A percentile compares a stretch with the other conserved stretches of the same genome.
These are phyloP conservation scores for Trypanosoma brucei DNA, from an alignment of 208 protist genomes.

Conservation along the genomic window DNA sequence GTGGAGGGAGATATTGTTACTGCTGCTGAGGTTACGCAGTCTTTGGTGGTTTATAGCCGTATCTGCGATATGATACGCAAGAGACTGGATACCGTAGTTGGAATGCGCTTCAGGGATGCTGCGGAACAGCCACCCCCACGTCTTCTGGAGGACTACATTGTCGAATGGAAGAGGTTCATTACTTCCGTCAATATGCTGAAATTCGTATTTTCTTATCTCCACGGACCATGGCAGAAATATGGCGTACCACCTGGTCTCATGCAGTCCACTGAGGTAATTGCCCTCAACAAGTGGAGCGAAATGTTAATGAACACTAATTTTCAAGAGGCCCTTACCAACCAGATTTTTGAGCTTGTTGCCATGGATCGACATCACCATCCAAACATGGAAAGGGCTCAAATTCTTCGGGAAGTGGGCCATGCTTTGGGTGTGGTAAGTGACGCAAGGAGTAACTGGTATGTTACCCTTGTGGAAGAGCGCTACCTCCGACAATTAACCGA, in stretches of 20 bases:
- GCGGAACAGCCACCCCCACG: constrained; percentile 14
- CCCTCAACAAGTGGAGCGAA: constrained; percentile 57
- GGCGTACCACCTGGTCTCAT: constrained; percentile 70
- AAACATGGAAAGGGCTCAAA: constrained; percentile 38
- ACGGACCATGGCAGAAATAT: constrained; percentile 78
- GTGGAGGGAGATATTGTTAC: constrained; percentile 37
- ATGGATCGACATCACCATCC: constrained; percentile 28
- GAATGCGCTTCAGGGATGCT: constrained; percentile 22
- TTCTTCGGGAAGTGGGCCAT: constrained; percentile 59
- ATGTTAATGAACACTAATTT: constrained; percentile 30
- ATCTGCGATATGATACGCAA: constrained; percentile 68
- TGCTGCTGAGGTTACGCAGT: constrained; percentile 61
- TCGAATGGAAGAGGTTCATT: constrained; percentile 63
- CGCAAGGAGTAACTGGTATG: constrained; percentile 42
- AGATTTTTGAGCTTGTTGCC: constrained; percentile 40
- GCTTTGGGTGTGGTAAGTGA: constrained; percentile 57
- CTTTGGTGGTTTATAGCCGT: constrained; percentile 79
- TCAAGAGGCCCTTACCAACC: constrained; percentile 27
- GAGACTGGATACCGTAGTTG: constrained; percentile 25
- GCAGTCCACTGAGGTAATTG: constrained; percentile 65
- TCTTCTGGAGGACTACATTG: constrained; percentile 48
- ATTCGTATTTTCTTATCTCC: constrained; percentile 73
- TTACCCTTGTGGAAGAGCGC: constrained; percentile 50
- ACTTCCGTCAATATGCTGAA: constrained; percentile 60
- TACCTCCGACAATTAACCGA: constrained; percentile 41